A percentile compares a stretch with the other conserved stretches of the same genome.
These are phyloP conservation scores for Coprinopsis sp. DNA, from an alignment of 768 basidiomycete species.

Conservation along the genomic window DNA sequence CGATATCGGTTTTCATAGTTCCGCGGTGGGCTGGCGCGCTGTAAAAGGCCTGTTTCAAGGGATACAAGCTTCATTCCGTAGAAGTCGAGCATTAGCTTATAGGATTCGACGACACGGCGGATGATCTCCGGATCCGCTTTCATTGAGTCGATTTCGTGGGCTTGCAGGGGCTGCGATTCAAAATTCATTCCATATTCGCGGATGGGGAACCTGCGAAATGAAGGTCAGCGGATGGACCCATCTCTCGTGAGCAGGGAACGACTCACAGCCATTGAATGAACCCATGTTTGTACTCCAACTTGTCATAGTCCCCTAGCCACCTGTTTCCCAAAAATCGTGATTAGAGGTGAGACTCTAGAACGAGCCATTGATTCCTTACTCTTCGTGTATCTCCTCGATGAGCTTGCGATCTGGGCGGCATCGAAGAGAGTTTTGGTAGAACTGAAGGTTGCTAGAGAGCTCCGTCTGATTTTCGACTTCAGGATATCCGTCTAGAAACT, in stretches of 20 bases:
- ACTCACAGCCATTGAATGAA: constrained; percentile 80
- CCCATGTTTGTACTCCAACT: constrained; percentile 63
- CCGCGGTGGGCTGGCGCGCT: constrained; percentile 43
- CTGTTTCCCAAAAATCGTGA: constrained; percentile 26
- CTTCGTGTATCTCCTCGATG: constrained; percentile 59
- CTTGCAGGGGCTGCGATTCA: constrained; percentile 60
- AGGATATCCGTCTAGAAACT: constrained; percentile 56
- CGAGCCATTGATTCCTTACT: constrained; percentile 29
- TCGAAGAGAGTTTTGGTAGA: constrained; percentile 53
- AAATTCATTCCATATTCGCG: constrained; percentile 71
- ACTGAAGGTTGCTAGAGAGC: constrained; percentile 47
- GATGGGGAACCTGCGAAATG: constrained; percentile 60
- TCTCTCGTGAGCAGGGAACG: constrained; percentile 2
- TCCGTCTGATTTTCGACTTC: constrained; percentile 33
- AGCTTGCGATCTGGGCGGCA: constrained; percentile 58
- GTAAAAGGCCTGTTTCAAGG: constrained; percentile 53
- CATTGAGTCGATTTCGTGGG: constrained; percentile 59
- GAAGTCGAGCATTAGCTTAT: constrained; percentile 74
- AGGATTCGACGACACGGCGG: constrained; percentile 52
- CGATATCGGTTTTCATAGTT: constrained; percentile 52
- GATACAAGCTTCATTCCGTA: constrained; percentile 69
- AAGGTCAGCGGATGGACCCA: constrained; percentile 1
- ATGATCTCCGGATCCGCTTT: constrained; percentile 44
- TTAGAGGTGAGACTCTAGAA: background rate
- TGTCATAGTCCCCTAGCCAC: constrained; percentile 59